Percentiles rank a stretch among this genome's conserved stretches.
These are phyloP conservation scores for Sporobolomyces pararoseus DNA, from an alignment of 768 basidiomycete species.

Conservation along the genomic window DNA sequence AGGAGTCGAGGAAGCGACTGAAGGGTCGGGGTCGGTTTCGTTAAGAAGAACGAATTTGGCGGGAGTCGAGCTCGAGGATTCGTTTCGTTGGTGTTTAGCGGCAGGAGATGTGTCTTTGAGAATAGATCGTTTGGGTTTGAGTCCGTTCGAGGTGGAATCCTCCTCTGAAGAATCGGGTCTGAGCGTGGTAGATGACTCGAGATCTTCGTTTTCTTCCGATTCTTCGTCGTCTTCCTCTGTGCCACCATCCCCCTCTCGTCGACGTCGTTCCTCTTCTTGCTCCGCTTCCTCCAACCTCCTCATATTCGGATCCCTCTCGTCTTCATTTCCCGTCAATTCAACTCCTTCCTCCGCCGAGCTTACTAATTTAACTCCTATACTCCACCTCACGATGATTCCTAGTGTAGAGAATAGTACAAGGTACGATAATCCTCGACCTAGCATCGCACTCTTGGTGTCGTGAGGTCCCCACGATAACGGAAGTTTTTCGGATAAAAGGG, in stretches of 20 bases:
- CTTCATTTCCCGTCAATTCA: constrained; percentile 16
- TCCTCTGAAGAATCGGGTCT: constrained; percentile 3
- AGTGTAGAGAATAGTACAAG: constrained; percentile 88
- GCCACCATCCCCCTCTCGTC: constrained; percentile 24
- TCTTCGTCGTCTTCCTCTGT: constrained; percentile 38
- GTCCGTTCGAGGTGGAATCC: neutral
- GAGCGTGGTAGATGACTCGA: constrained; percentile 2
- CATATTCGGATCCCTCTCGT: neutral
- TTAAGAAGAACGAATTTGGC: neutral
- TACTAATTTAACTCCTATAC: constrained; percentile 79
- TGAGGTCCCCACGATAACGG: constrained; percentile 40
- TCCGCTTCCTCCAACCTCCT: constrained; percentile 20
- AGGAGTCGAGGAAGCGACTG: constrained; percentile 17
- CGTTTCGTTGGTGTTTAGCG: neutral
- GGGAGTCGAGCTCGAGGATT: constrained; percentile 36
- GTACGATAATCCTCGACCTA: constrained; percentile 84
- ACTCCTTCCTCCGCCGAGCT: constrained; percentile 57
- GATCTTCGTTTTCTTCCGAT: constrained; percentile 26
- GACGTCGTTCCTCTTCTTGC: constrained; percentile 43
- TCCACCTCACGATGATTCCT: constrained; percentile 75
- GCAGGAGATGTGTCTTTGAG: constrained; percentile 16
- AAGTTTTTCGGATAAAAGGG: constrained; percentile 44
- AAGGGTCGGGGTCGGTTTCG: constrained; percentile 7
- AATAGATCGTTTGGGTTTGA: constrained; percentile 31
- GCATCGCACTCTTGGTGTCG: constrained; percentile 80